Evolutionary conservation across 768 basidiomycete genomes (phyloP), one percentile per base, ranked within the genome.

Genomic region (Lentinula edodes): DNA sequence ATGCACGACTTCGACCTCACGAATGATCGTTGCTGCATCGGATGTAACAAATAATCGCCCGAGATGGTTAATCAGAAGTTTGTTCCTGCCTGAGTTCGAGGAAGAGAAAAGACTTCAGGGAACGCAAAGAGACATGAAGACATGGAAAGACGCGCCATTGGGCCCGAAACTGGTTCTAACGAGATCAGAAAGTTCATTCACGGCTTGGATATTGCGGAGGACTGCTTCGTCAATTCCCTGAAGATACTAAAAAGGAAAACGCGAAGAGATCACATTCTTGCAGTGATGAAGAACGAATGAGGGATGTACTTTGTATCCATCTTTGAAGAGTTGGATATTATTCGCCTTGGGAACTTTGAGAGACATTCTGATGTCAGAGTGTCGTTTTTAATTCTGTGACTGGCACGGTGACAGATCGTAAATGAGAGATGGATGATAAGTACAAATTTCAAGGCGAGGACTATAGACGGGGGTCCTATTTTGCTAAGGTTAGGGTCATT

Each of bases 11-110:
- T 99, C 97, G 70, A 98, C 88, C 77, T 99, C 97, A 65, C 90
- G 84, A 69, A 99, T 94, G 75, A 99, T 98, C 62, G 96, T 98
- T 12, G 97, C 97, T 9, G 97, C 96, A 84, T 99, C 96, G 52
- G 94, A 96, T 38, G 97, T 99, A 63, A 98, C 95, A 75, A 98
- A 98, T 42, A 98, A 82, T 73, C 88, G 83, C 59, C 95, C 95
- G 39, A 99, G 81, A 75, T 98, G 96, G 74, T 99, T 99, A 76
- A 99, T 96, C 72, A 99, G 78, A 59, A 99, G 86, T 75, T 99
- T 99, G 76, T 98, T 99, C 57, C 96, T 85, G 52, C 96, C 96
- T 93, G 69, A 20, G 58, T 60, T 36, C 13, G 38, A 39, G 35
- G 13, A 15, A 34, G 16, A 39, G 12, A 1, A 2, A 53, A 52